A percentile compares a stretch with the other conserved stretches of the same genome.
These are phyloP conservation scores for Xenoacremonium recifei DNA, from an alignment of 2,329 filamentous ascomycete species.

Conservation along the genomic window DNA sequence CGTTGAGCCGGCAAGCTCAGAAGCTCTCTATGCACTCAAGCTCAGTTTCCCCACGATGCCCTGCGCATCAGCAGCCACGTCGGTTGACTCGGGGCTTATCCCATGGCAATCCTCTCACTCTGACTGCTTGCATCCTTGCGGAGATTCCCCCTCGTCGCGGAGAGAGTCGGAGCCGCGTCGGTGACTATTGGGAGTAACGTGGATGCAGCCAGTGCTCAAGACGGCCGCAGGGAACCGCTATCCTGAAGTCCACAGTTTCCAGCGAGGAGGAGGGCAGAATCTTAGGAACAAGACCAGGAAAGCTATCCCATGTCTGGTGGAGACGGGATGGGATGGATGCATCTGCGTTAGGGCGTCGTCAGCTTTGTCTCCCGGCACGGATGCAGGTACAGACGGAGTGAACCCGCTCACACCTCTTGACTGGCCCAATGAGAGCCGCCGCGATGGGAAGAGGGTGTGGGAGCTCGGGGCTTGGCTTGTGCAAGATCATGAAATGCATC, in stretches of 20 bases:
- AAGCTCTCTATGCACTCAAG: too few relatives aligned
- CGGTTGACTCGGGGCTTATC: too few relatives aligned
- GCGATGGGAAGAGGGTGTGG: conserved; percentile 9
- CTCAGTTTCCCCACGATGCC: too few relatives aligned
- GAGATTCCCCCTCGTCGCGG: too few relatives aligned
- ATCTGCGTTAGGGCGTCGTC: conserved; percentile 4
- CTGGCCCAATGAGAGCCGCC: conserved; percentile 7
- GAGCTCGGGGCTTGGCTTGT: neutral
- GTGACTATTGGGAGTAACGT: conserved; percentile 6
- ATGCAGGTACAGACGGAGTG: conserved; percentile 12
- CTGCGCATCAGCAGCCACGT: too few relatives aligned
- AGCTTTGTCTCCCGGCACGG: conserved; percentile 6
- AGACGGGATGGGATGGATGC: neutral
- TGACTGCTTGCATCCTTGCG: neutral
- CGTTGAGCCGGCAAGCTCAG: too few relatives aligned
- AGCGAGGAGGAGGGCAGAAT: too few relatives aligned
- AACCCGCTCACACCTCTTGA: conserved; percentile 1
- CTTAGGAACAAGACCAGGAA: too few relatives aligned
- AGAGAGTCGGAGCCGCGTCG: conserved; percentile 22
- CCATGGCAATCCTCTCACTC: too few relatives aligned
- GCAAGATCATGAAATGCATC: too few relatives aligned
- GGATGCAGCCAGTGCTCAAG: conserved; percentile 12
- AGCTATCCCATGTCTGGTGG: conserved; percentile 12
- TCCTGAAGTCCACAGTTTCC: too few relatives aligned
- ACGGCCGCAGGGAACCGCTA: neutral